Percentiles rank a stretch among this genome's conserved stretches.
phyloP scores from a whole-genome alignment of 306 rosid genomes.

The Bauhinia variegata region DNA sequence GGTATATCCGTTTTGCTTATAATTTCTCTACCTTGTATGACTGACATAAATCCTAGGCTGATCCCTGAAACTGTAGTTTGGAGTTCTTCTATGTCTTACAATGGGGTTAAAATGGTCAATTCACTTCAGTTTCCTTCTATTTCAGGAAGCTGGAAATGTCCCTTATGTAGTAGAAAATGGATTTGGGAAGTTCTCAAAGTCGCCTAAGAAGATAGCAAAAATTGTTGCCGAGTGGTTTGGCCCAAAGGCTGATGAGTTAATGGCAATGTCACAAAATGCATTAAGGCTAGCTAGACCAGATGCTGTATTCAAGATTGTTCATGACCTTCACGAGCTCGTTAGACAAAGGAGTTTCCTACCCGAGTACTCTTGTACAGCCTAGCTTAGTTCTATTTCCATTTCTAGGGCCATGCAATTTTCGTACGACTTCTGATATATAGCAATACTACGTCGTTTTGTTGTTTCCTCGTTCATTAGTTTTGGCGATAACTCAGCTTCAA shows the following conservation, averaged over 20 bases:
- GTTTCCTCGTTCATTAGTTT: slow-evolving; percentile 20
- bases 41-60: slow-evolving; percentile 2
- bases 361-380: slow-evolving; percentile 71
- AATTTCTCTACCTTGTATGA: background rate
- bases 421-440: slow-evolving; percentile 22
- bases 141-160: slow-evolving; percentile 96
- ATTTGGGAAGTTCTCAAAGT: slow-evolving; percentile 85
- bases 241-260: slow-evolving; percentile 78
- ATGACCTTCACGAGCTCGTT: slow-evolving; percentile 92
- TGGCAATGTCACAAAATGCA: slow-evolving; percentile 81
- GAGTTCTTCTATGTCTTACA: no score
- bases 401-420: slow-evolving; percentile 11
- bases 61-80: background rate
- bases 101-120: no score
- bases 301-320: slow-evolving; percentile 92
- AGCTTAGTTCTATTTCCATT: no score
- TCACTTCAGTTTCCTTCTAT: slow-evolving; percentile 18
- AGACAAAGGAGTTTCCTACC: slow-evolving; percentile 64
- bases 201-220: slow-evolving; percentile 83
- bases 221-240: slow-evolving; percentile 91
- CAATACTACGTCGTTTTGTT: slow-evolving; percentile 22
- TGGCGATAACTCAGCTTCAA: background rate
- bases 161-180: slow-evolving; percentile 96
- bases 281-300: slow-evolving; percentile 84
- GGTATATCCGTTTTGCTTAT: slow-evolving; percentile 43